Evolutionary conservation across 78 protist genomes (phyloP).

Genomic region (Chrysochromulina parva): DNA sequence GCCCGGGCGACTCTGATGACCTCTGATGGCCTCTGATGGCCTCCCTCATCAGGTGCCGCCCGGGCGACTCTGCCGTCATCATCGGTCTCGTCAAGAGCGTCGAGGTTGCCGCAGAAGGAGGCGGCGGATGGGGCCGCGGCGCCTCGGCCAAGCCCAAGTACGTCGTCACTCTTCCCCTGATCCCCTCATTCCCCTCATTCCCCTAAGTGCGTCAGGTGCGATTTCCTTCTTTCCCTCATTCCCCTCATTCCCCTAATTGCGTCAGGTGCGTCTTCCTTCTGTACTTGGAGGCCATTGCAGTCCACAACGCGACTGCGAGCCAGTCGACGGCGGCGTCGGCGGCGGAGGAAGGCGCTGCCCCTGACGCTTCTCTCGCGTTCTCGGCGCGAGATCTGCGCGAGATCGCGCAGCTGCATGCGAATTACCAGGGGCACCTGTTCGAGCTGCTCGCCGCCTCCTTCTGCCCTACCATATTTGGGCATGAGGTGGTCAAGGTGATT

Average conservation of each 20-base stretch:
- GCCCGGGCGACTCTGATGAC: too few species aligned
- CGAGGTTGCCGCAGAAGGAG: background rate
- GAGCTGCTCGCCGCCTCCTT: conserved; percentile 88
- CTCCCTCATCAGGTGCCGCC: too few species aligned
- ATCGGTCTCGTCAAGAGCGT: conserved; percentile 80
- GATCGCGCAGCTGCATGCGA: conserved; percentile 35
- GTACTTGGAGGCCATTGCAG: conserved; percentile 76
- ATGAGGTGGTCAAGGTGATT: conserved; percentile 91
- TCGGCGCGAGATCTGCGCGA: conserved; percentile 23
- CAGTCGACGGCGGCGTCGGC: background rate
- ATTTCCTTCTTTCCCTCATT: too few species aligned
- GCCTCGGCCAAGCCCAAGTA: conserved; percentile 2
- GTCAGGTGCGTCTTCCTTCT: conserved; percentile 62
- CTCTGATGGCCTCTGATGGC: too few species aligned
- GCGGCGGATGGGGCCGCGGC: background rate
- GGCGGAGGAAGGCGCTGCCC: too few species aligned
- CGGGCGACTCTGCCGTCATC: conserved; percentile 23
- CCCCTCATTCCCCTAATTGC: too few species aligned
- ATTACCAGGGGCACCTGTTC: conserved; percentile 59
- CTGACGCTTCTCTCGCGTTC: background rate
- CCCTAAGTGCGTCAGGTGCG: too few species aligned
- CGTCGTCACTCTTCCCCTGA: too few species aligned
- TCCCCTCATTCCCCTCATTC: too few species aligned
- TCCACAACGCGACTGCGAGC: conserved; percentile 24
- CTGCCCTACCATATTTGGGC: conserved; percentile 96